phyloP scores from a whole-genome alignment of 1,284 basidiomycete species.

The Boletus subluridellus region DNA sequence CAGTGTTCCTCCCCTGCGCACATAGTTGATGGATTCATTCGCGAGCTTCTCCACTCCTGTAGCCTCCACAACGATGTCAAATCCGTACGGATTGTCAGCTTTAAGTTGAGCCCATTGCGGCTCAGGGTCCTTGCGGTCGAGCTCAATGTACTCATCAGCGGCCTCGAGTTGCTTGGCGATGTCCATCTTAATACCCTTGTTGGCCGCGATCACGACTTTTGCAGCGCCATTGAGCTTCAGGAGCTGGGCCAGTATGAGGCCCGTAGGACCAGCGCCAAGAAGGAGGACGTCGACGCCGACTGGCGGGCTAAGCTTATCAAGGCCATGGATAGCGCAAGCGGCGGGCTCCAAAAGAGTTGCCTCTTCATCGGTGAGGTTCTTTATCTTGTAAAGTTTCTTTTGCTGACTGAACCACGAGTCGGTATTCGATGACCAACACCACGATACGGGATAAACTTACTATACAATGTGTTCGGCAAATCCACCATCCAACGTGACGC shows the following conservation, averaged over 20 bases:
- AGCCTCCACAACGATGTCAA: constrained; percentile 85
- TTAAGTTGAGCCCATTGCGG: constrained; percentile 77
- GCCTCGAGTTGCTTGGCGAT: constrained; percentile 73
- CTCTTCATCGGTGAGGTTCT: constrained; percentile 83
- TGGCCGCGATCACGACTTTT: constrained; percentile 74
- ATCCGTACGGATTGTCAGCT: constrained; percentile 77
- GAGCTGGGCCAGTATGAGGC: constrained; percentile 82
- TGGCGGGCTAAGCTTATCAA: constrained; percentile 76
- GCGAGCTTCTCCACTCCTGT: constrained; percentile 81
- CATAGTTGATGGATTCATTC: constrained; percentile 79
- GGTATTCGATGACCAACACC: background rate
- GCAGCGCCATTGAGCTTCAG: constrained; percentile 79
- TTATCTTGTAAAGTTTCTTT: constrained; percentile 78
- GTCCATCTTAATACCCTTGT: constrained; percentile 83
- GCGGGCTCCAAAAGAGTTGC: constrained; percentile 86
- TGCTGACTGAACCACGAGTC: constrained; percentile 40
- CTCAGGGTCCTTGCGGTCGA: constrained; percentile 73
- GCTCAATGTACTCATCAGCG: constrained; percentile 78
- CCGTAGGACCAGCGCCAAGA: constrained; percentile 76
- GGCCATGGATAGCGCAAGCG: constrained; percentile 83
- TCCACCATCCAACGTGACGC: constrained; percentile 76
- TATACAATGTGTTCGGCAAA: constrained; percentile 83
- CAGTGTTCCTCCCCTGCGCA: constrained; percentile 72
- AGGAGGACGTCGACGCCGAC: constrained; percentile 78
- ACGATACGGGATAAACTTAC: constrained; percentile 41